Evolutionary conservation across 2,329 filamentous ascomycete species (phyloP).

Genomic region (Ceratocystis alfenasii): DNA sequence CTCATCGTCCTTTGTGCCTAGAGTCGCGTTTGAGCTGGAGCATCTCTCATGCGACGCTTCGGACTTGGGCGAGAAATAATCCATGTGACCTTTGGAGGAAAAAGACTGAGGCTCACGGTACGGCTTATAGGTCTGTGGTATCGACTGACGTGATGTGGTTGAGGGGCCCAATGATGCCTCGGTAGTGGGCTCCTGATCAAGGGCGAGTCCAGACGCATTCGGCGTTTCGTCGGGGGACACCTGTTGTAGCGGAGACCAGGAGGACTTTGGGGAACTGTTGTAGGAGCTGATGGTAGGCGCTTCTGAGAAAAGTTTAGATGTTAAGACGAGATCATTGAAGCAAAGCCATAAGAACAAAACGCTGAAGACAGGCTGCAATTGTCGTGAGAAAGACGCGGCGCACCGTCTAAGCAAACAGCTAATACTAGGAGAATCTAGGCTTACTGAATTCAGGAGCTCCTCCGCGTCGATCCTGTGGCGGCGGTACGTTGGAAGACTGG

Average conservation of each 20-base stretch:
- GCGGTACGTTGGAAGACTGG: constrained; percentile 5
- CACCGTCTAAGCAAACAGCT: background rate
- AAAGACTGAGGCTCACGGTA: constrained; percentile 17
- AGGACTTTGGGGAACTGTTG: background rate
- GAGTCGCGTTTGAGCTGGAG: background rate
- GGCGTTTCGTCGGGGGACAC: constrained; percentile 6
- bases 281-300: constrained; percentile 14
- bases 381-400: background rate
- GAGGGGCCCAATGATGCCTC: background rate
- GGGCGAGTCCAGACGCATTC: background rate
- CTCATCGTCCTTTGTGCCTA: background rate
- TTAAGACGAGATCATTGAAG: constrained; percentile 12
- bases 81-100: constrained; percentile 15
- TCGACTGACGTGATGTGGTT: constrained; percentile 9
- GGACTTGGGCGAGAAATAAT: constrained; percentile 16
- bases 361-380: background rate
- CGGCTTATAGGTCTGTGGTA: constrained; percentile 20
- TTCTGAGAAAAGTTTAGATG: constrained; percentile 13
- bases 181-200: constrained; percentile 4
- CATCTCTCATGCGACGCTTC: constrained; percentile 7
- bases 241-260: constrained; percentile 1
- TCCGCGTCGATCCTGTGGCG: background rate
- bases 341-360: background rate
- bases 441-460: constrained; percentile 16
- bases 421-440: background rate